phyloP scores from a whole-genome alignment of 2,329 filamentous ascomycete species.

The Arthrinium phaeospermum region DNA sequence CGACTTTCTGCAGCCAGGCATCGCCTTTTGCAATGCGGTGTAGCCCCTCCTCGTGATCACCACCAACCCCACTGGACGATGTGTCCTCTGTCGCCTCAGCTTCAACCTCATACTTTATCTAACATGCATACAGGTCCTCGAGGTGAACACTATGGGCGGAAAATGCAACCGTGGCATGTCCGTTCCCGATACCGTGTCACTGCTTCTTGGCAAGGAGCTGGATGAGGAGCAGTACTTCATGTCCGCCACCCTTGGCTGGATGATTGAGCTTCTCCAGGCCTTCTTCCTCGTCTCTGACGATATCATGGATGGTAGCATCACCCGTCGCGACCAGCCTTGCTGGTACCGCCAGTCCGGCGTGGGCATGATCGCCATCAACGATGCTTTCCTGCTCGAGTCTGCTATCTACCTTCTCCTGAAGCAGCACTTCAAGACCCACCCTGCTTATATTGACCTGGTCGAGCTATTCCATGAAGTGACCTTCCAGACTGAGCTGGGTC shows the following conservation, averaged over 20 bases:
- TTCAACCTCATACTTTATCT: conserved; percentile 22
- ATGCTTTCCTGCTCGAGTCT: conserved; percentile 93
- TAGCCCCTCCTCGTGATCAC: neutral
- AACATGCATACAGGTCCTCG: conserved; percentile 66
- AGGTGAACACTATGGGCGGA: conserved; percentile 87
- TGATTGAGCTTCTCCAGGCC: conserved; percentile 96
- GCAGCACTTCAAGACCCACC: conserved; percentile 89
- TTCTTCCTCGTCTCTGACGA: conserved; percentile 99
- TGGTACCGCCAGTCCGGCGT: conserved; percentile 93
- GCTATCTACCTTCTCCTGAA: conserved; percentile 90
- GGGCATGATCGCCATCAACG: conserved; percentile 97
- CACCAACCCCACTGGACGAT: neutral
- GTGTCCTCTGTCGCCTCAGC: neutral
- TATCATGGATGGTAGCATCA: conserved; percentile 97
- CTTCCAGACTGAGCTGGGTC: conserved; percentile 93
- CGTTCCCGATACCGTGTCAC: conserved; percentile 86
- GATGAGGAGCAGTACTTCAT: conserved; percentile 85
- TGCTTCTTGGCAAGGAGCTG: conserved; percentile 75
- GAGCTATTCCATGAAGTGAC: conserved; percentile 97
- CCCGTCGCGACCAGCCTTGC: conserved; percentile 90
- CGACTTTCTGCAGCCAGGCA: neutral
- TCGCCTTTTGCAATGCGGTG: conserved; percentile 19
- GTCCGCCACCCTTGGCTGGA: conserved; percentile 89
- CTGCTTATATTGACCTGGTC: conserved; percentile 86
- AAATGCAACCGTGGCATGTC: conserved; percentile 99